These are phyloP conservation scores for Cyberlindnera maritima DNA, from an alignment of 805 yeast genomes.

Conservation along the genomic window DNA sequence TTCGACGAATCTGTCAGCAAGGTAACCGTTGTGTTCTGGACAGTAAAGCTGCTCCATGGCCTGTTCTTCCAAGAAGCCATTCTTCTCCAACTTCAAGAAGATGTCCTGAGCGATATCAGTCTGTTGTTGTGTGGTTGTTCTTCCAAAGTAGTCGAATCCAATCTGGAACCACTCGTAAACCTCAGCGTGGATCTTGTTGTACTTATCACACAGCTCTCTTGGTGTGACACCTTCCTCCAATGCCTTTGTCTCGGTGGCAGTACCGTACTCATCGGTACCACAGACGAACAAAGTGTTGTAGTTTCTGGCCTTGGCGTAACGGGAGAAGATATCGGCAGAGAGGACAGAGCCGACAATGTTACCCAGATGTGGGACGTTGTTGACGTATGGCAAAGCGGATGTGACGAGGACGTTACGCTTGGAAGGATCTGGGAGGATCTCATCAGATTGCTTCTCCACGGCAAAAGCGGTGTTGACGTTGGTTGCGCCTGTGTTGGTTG, in stretches of 20 bases:
- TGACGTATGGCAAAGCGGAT: slow-evolving; percentile 96
- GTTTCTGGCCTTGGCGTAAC: slow-evolving; percentile 86
- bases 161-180: slow-evolving; percentile 97
- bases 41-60: slow-evolving; percentile 89
- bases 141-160: slow-evolving; percentile 91
- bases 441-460: slow-evolving; percentile 29
- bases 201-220: slow-evolving; percentile 84
- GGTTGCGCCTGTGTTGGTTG: slow-evolving; percentile 40
- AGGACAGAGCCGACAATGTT: slow-evolving; percentile 94
- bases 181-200: slow-evolving; percentile 78
- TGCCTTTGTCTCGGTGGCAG: slow-evolving; percentile 99
- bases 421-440: slow-evolving; percentile 57
- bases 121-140: slow-evolving; percentile 90
- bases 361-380: slow-evolving; percentile 98
- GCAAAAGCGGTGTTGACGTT: slow-evolving; percentile 27
- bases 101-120: slow-evolving; percentile 96
- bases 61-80: slow-evolving; percentile 81
- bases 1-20: slow-evolving; percentile 96
- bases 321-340: slow-evolving; percentile 89
- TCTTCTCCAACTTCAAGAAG: slow-evolving; percentile 70
- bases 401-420: slow-evolving; percentile 82
- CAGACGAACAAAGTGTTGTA: slow-evolving; percentile 84
- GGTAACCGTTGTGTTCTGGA: slow-evolving; percentile 81
- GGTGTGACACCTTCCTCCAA: slow-evolving; percentile 91
- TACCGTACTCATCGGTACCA: slow-evolving; percentile 99